Evolutionary conservation across 148 eudicot genomes (phyloP).

Genomic region (Cornus suecica): DNA sequence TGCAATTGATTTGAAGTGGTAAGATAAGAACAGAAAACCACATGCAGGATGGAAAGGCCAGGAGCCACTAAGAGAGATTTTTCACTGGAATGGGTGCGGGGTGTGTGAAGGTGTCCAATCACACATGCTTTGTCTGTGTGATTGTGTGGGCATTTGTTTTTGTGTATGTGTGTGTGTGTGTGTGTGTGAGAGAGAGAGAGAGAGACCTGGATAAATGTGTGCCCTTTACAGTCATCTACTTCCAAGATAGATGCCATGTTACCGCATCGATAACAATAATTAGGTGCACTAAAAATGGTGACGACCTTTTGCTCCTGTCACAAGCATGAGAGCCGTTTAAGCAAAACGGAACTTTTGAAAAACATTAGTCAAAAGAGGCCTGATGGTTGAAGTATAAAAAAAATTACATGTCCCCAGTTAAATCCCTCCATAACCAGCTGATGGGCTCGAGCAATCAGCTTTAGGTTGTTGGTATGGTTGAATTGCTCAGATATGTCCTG

Average conservation of each 20-base stretch:
- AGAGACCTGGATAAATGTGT: constrained; percentile 93
- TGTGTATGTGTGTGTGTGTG: neutral
- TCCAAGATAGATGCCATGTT: constrained; percentile 99
- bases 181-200: constrained; percentile 5
- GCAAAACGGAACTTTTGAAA: constrained; percentile 1
- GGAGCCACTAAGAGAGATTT: neutral
- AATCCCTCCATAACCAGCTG: constrained; percentile 99
- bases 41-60: neutral
- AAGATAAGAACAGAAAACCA: neutral
- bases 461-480: constrained; percentile 86
- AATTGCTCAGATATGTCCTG: constrained; percentile 99
- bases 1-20: neutral
- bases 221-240: constrained; percentile 97
- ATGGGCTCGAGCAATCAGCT: constrained; percentile 98
- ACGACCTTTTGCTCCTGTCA: constrained; percentile 98
- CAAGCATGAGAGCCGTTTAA: constrained; percentile 14
- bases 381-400: neutral
- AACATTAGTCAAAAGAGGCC: neutral
- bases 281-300: constrained; percentile 97
- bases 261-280: constrained; percentile 98
- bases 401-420: constrained; percentile 93
- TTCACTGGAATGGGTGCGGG: neutral
- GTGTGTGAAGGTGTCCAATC: too few relatives aligned
- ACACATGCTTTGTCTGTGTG: too few relatives aligned
- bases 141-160: too few relatives aligned